A percentile compares a stretch with the other conserved stretches of the same genome.
Conservation (phyloP, 192 early-diverging fungal genomes). For the Backusella circina region DNA sequence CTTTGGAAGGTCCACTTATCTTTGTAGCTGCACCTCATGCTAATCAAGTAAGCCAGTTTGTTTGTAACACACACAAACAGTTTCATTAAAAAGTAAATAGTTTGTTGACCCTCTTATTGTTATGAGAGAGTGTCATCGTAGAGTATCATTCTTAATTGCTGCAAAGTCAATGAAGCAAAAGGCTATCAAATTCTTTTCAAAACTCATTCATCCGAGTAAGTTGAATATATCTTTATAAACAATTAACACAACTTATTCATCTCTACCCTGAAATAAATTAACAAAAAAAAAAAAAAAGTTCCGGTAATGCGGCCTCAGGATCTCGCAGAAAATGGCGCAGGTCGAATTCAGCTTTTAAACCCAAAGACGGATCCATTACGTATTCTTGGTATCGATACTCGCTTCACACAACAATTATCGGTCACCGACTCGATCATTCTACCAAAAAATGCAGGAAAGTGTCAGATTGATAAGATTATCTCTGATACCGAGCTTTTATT, state of each 20-base stretch:
- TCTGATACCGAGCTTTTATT: conserved; percentile 81
- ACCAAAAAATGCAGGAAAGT: conserved; percentile 52
- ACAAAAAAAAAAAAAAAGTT: conserved; percentile 44
- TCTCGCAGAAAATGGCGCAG: conserved; percentile 67
- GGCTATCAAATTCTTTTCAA: conserved; percentile 79
- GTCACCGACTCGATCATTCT: conserved; percentile 61
- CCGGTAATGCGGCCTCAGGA: conserved; percentile 94
- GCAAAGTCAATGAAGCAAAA: conserved; percentile 85
- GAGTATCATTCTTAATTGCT: conserved; percentile 77
- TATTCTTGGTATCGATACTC: conserved; percentile 67
- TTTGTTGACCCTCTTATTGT: conserved; percentile 95
- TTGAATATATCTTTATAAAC: no score
- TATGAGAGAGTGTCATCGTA: conserved; percentile 74
- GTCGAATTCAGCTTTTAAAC: conserved; percentile 66
- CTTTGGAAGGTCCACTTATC: conserved; percentile 86
- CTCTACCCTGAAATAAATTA: background rate
- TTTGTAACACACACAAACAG: background rate
- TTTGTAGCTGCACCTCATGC: conserved; percentile 86
- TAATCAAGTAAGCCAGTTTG: conserved; percentile 55
- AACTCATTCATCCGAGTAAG: conserved; percentile 73
- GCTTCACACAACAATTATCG: conserved; percentile 63
- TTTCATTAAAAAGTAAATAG: conserved; percentile 37
- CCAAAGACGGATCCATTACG: conserved; percentile 58
- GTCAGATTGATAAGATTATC: conserved; percentile 71
- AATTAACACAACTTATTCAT: no score